Conservation (phyloP, 768 basidiomycete genomes). For the Lepiota brunneoincarnata region DNA sequence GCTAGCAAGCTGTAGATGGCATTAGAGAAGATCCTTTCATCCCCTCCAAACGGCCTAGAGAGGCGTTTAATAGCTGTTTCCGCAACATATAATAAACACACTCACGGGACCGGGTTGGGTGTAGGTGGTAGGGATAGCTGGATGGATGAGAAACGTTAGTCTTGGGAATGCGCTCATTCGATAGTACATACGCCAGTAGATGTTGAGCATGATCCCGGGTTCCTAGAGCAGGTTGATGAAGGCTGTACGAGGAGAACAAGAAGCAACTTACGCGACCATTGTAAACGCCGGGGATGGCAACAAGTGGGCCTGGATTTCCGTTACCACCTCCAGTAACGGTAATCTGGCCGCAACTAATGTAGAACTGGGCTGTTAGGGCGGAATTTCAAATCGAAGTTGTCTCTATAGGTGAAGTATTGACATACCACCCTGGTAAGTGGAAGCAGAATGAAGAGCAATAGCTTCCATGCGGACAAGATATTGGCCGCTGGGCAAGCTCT, state of each 20-base stretch:
- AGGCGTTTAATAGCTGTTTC: not conserved
- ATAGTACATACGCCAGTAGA: slow-evolving; percentile 16
- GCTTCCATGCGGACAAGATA: slow-evolving; percentile 37
- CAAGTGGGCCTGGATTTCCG: slow-evolving; percentile 22
- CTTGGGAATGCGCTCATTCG: not conserved
- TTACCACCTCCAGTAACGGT: slow-evolving; percentile 31
- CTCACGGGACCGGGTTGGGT: slow-evolving; percentile 19
- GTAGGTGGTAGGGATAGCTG: slow-evolving; percentile 16
- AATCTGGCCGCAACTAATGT: slow-evolving; percentile 35
- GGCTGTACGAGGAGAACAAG: not conserved
- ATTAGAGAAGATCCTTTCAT: not conserved
- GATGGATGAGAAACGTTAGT: too few relatives aligned
- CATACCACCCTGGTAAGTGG: slow-evolving; percentile 31
- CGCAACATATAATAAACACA: not conserved
- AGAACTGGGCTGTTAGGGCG: slow-evolving; percentile 24
- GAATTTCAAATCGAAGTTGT: not conserved
- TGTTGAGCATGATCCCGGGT: slow-evolving; percentile 19
- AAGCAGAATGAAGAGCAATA: slow-evolving; percentile 37
- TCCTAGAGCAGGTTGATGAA: slow-evolving; percentile 5
- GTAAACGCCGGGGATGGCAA: slow-evolving; percentile 27
- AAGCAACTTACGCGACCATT: slow-evolving; percentile 20
- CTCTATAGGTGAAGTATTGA: not conserved
- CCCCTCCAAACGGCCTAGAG: slow-evolving; percentile 19
- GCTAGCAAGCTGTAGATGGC: too few relatives aligned
- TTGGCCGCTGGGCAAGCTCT: slow-evolving; percentile 33